Base-by-base conservation (phyloP, 169 alveolate species). In the Eimeria necatrix region DNA sequence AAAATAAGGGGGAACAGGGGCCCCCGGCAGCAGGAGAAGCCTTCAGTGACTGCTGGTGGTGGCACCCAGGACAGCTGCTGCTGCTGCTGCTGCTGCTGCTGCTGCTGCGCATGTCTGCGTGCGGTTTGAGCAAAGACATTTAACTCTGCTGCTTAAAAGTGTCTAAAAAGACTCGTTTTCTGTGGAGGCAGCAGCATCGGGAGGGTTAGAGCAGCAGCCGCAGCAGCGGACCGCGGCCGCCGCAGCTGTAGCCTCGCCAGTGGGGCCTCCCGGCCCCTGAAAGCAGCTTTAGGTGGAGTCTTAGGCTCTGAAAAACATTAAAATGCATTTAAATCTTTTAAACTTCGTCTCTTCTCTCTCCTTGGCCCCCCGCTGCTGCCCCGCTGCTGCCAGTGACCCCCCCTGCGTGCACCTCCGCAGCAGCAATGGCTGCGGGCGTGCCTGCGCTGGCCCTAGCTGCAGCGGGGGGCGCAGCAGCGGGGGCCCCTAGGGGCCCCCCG, bases 361-460 rank as follows among this genome's bases (percentile, higher is more conserved):
- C 59, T 41, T 73, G 12, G 26, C 20, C 84, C 46, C 5, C 24
- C 56, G 32, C 24, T 32, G n/a, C n/a, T n/a, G n/a, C n/a, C n/a
- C n/a, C n/a, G n/a, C n/a, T n/a, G n/a, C n/a, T n/a, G n/a, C n/a
- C n/a, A n/a, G n/a, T n/a, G n/a, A n/a, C n/a, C 24, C 84, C 84
- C 24, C 84, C 56, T 46, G 84, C 32, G 84, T 73, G 84, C n/a
- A 73, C 84, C 84, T 26, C 84, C 9, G 24, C 84, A 46, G 59
- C 53, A 73, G 59, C 84, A 73, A 26, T 26, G 46, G 84, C 84
- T 41, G 84, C 59, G 46, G 22, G n/a, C n/a, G n/a, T 41, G 84
- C 18, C 84, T 73, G 84, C 84, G 53, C 84, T 73, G 84, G 14
- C n/a, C n/a, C n/a, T n/a, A 26, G 0, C 84, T 41, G 84, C 84